Evolutionary conservation across 2,329 filamentous ascomycete species (phyloP).

Genomic region (Escovopsis sp.): DNA sequence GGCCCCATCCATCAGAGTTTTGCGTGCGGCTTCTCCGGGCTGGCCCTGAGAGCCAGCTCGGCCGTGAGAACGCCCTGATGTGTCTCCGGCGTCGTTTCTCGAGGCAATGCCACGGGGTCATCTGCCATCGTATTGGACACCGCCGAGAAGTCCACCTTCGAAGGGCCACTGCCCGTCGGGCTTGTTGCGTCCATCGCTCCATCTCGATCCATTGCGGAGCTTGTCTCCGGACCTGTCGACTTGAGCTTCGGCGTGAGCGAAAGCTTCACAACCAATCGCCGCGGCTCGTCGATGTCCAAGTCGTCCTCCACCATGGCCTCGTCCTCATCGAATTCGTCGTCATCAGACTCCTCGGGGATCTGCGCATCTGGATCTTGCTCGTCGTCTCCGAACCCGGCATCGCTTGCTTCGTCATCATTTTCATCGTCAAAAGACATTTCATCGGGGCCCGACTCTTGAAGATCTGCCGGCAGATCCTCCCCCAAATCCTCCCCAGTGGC

Average conservation of each 20-base stretch:
- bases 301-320: conserved; percentile 40
- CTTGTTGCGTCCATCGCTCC: not conserved
- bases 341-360: conserved; percentile 43
- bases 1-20: conserved; percentile 8
- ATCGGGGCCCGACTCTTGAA: conserved; percentile 20
- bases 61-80: conserved; percentile 15
- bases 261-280: conserved; percentile 63
- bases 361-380: conserved; percentile 56
- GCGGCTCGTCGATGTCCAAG: conserved; percentile 26
- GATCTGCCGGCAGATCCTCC: conserved; percentile 24
- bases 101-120: too few relatives aligned
- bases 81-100: conserved; percentile 3
- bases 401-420: conserved; percentile 53
- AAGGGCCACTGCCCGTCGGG: too few relatives aligned
- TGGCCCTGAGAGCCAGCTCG: conserved; percentile 42
- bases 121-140: too few relatives aligned
- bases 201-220: too few relatives aligned
- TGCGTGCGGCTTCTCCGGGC: conserved; percentile 39
- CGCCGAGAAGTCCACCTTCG: too few relatives aligned
- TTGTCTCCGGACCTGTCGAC: conserved; percentile 11
- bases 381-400: conserved; percentile 62
- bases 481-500: conserved; percentile 37
- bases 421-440: too few relatives aligned
- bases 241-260: conserved; percentile 31
- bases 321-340: conserved; percentile 42